These are phyloP conservation scores for Plantago coronopus DNA, from an alignment of 305 asterid genomes.

Conservation along the genomic window DNA sequence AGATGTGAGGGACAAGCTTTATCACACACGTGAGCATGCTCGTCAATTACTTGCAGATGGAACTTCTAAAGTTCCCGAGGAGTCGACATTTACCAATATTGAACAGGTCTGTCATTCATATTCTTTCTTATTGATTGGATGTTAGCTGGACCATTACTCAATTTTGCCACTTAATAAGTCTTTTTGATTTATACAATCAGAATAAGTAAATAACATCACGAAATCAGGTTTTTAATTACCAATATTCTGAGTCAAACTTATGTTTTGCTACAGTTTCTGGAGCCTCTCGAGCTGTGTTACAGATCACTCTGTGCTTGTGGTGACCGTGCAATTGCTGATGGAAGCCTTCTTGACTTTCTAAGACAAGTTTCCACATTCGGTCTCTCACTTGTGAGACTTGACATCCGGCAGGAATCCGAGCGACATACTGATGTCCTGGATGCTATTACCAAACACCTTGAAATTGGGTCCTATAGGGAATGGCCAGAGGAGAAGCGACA, in stretches of 20 bases:
- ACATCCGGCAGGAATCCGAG: slow-evolving; percentile 87
- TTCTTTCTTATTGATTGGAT: not conserved
- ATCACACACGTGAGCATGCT: slow-evolving; percentile 76
- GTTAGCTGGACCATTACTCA: not conserved
- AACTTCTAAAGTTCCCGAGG: slow-evolving; percentile 49
- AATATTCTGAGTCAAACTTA: slow-evolving; percentile 1
- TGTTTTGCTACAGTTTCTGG: slow-evolving; percentile 45
- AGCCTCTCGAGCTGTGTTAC: slow-evolving; percentile 76
- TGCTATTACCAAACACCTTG: slow-evolving; percentile 68
- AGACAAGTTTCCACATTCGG: slow-evolving; percentile 93
- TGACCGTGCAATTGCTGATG: slow-evolving; percentile 82
- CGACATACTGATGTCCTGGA: slow-evolving; percentile 85
- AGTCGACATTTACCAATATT: slow-evolving; percentile 46
- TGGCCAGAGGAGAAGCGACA: slow-evolving; percentile 83
- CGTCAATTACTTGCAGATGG: slow-evolving; percentile 63
- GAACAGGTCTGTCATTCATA: slow-evolving; percentile 42
- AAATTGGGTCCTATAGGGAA: slow-evolving; percentile 74
- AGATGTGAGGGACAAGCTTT: slow-evolving; percentile 87
- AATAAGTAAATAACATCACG: not conserved
- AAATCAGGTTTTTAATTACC: not conserved
- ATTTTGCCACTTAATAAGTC: not conserved
- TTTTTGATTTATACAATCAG: not conserved
- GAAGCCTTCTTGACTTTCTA: slow-evolving; percentile 87
- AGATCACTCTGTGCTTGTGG: slow-evolving; percentile 78
- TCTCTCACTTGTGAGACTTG: slow-evolving; percentile 79